Conservation (phyloP, 306 rosid species). For the Glycine tomentella region DNA sequence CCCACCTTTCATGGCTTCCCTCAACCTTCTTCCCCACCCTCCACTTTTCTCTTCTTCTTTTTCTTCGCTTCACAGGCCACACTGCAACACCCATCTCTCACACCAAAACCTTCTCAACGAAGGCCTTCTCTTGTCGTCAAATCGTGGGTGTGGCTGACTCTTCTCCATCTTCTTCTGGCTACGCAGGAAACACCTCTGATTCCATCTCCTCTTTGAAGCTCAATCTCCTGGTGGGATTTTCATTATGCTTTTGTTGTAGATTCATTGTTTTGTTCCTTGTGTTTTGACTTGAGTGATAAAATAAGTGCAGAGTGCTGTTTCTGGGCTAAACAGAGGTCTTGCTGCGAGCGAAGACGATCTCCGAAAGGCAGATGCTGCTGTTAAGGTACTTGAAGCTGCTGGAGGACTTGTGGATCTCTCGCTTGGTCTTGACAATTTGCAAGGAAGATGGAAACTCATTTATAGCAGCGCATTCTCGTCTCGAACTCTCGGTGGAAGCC, state of each 20-base stretch:
- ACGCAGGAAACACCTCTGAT: conserved; percentile 37
- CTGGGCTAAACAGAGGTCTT: conserved; percentile 95
- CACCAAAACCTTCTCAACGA: conserved; percentile 25
- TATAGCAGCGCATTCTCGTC: conserved; percentile 95
- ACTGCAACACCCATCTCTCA: conserved; percentile 23
- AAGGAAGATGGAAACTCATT: conserved; percentile 94
- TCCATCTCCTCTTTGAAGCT: conserved; percentile 66
- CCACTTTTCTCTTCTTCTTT: conserved; percentile 35
- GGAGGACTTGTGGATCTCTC: conserved; percentile 83
- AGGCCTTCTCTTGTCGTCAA: conserved; percentile 50
- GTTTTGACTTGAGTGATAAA: neutral
- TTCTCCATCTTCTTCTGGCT: conserved; percentile 39
- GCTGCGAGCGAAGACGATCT: conserved; percentile 89
- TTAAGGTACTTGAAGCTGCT: conserved; percentile 74
- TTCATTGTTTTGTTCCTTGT: neutral
- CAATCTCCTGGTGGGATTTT: conserved; percentile 66
- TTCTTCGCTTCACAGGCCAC: conserved; percentile 4
- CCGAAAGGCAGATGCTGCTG: conserved; percentile 75
- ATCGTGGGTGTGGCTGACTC: conserved; percentile 51
- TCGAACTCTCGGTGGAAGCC: conserved; percentile 89
- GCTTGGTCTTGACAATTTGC: conserved; percentile 70
- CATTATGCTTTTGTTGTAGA: neutral
- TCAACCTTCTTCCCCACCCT: conserved; percentile 51
- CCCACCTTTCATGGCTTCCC: conserved; percentile 52
- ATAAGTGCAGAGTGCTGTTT: conserved; percentile 75